A percentile compares a stretch with the other conserved stretches of the same genome.
phyloP scores from a whole-genome alignment of 129 eudicot species.

The Lonicera japonica region DNA sequence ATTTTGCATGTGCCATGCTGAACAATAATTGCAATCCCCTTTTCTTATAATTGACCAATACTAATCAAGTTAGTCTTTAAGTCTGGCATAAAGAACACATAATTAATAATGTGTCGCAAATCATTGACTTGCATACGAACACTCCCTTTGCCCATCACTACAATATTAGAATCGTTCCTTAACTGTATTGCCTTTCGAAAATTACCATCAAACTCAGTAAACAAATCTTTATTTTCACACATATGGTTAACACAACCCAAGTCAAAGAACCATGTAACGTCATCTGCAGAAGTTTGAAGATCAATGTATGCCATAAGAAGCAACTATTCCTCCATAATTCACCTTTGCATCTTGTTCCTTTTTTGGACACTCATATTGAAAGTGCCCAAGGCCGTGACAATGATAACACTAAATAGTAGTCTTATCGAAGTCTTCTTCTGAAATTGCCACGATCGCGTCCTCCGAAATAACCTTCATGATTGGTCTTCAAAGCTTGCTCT shows the following conservation, averaged over 20 bases:
- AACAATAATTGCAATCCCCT: not conserved
- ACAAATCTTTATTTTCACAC: no score
- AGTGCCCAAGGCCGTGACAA: not conserved
- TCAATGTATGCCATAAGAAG: not conserved
- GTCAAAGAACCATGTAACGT: not conserved
- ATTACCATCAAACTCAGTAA: not conserved
- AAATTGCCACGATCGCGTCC: not conserved
- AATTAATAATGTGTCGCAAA: not conserved
- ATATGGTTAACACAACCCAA: not conserved
- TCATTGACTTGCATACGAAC: not conserved
- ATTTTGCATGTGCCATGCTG: no score
- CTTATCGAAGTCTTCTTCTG: not conserved
- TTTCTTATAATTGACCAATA: slow-evolving; percentile 1
- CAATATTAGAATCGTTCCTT: not conserved
- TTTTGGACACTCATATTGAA: no score
- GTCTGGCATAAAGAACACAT: not conserved
- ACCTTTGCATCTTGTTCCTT: not conserved
- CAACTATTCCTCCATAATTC: not conserved
- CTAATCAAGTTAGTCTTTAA: slow-evolving; percentile 1
- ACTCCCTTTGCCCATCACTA: no score
- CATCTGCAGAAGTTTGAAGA: not conserved
- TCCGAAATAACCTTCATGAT: not conserved
- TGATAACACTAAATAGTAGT: not conserved
- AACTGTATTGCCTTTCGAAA: not conserved
- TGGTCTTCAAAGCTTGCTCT: not conserved